Evolutionary conservation across 495 filamentous ascomycete genomes (phyloP).

Genomic region (Aspergillus incahuasiensis): DNA sequence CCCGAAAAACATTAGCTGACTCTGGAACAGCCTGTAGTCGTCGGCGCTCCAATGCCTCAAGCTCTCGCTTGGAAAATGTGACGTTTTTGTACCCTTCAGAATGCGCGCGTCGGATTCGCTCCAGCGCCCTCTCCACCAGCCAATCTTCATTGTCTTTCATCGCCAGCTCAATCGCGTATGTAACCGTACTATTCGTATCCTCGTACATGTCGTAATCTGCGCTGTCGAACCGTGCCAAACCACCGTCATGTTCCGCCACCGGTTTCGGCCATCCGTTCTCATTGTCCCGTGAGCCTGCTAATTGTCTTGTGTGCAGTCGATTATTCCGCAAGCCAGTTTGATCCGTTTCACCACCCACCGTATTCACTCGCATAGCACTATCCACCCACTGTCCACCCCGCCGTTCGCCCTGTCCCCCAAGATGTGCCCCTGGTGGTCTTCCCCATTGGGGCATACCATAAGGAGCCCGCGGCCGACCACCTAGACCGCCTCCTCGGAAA

Average conservation of each 20-base stretch:
- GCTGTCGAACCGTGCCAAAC: slow-evolving; percentile 46
- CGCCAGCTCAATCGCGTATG: slow-evolving; percentile 49
- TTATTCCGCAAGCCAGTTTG: slow-evolving; percentile 45
- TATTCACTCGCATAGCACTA: slow-evolving; percentile 57
- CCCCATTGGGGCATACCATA: slow-evolving; percentile 91
- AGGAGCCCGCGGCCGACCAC: slow-evolving; percentile 99
- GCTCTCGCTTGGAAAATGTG: slow-evolving; percentile 65
- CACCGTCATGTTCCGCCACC: slow-evolving; percentile 45
- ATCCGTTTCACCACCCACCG: slow-evolving; percentile 66
- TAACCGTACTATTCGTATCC: slow-evolving; percentile 45
- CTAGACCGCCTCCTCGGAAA: slow-evolving; percentile 99
- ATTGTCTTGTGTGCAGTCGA: slow-evolving; percentile 25
- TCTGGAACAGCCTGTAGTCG: slow-evolving; percentile 41
- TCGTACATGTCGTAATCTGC: slow-evolving; percentile 53
- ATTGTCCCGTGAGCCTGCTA: slow-evolving; percentile 21
- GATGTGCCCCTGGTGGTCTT: slow-evolving; percentile 90
- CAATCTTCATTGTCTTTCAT: slow-evolving; percentile 65
- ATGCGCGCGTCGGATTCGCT: slow-evolving; percentile 70
- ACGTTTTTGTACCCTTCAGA: slow-evolving; percentile 70
- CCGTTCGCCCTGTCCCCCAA: slow-evolving; percentile 55
- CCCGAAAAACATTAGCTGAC: slow-evolving; percentile 10
- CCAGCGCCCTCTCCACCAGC: slow-evolving; percentile 67
- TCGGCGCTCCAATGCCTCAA: slow-evolving; percentile 70
- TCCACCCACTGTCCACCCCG: slow-evolving; percentile 53
- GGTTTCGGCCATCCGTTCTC: slow-evolving; percentile 38